phyloP scores from a whole-genome alignment of 164 flowering plant genomes.

The Stephania japonica region DNA sequence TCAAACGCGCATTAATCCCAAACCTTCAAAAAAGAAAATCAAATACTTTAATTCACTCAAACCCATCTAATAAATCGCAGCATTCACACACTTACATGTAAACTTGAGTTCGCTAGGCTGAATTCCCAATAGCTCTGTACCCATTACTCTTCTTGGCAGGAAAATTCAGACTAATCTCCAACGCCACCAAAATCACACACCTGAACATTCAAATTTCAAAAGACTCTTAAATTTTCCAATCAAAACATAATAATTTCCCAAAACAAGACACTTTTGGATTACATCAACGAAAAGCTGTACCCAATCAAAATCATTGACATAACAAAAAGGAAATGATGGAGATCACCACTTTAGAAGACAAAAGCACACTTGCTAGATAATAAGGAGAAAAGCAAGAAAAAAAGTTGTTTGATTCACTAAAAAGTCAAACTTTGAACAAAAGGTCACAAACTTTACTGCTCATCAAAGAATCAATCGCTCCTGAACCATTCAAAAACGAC shows the following conservation, averaged over 20 bases:
- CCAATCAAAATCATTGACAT: background rate
- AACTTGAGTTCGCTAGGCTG: conserved; percentile 64
- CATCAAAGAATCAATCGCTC: background rate
- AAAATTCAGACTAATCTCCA: background rate
- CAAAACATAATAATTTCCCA: background rate
- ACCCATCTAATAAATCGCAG: background rate
- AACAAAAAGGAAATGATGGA: background rate
- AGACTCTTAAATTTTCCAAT: background rate
- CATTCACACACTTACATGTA: conserved; percentile 36
- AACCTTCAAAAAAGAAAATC: background rate
- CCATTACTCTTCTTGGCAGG: conserved; percentile 28
- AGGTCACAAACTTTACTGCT: background rate
- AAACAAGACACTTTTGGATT: too few relatives aligned
- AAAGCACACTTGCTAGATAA: background rate
- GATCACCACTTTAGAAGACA: background rate
- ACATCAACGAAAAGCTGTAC: too few relatives aligned
- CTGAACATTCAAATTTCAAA: conserved; percentile 6
- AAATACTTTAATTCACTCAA: background rate
- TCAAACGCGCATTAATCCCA: background rate
- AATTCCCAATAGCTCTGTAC: conserved; percentile 40
- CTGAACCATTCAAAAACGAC: background rate
- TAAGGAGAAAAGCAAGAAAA: background rate
- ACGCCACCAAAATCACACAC: conserved; percentile 3
- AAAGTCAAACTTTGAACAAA: background rate
- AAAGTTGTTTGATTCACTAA: background rate